Evolutionary conservation across 495 filamentous ascomycete genomes (phyloP), one percentile per base, ranked within the genome.

Genomic region (Neurospora tetraspora): DNA sequence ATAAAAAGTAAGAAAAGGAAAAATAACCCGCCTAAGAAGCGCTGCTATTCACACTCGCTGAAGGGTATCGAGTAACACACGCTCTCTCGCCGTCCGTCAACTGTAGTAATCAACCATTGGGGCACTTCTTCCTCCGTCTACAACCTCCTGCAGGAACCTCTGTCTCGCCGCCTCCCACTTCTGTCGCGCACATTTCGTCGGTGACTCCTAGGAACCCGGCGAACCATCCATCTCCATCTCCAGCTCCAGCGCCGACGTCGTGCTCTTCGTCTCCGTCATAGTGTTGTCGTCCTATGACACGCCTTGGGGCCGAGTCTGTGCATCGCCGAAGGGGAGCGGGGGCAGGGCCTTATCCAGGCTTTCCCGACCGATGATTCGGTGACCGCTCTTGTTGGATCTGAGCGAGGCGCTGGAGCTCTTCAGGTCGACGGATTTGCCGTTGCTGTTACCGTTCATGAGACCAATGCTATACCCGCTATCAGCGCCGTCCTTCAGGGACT

Each of bases 331-430:
- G 9, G 88, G 88, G 16, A 88, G 75, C 8, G 87, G 85, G 12
- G 88, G 88, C 10, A 90, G 73, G 8, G 85, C 86, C 77, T 90
- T 89, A 39, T 89, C 86, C 11, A 84, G 77, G 69, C 83, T 83
- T 34, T 84, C 81, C 7, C 83, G 79, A 71, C 83, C 53, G 8
- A 65, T 80, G 70, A 84, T 70, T 59, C 77, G 77, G 3, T 71
- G 20, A n/a, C 74, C 74, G 11, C 77, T 23, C 34, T 74, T 75
- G 27, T 74, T 38, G 43, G 78, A 80, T 71, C 76, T 79, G 37
- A 79, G 77, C 5, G 77, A 79, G 20, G 77, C 78, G 5, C 72
- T 74, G n/a, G 73, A 71, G 71, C 77, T 77, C 45, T 72, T 75
- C 11, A 78, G 71, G 23, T 76, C 73, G n/a, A 70, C 69, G 68